Evolutionary conservation across 148 eudicot species (phyloP).

Genomic region (Vaccinium darrowii): DNA sequence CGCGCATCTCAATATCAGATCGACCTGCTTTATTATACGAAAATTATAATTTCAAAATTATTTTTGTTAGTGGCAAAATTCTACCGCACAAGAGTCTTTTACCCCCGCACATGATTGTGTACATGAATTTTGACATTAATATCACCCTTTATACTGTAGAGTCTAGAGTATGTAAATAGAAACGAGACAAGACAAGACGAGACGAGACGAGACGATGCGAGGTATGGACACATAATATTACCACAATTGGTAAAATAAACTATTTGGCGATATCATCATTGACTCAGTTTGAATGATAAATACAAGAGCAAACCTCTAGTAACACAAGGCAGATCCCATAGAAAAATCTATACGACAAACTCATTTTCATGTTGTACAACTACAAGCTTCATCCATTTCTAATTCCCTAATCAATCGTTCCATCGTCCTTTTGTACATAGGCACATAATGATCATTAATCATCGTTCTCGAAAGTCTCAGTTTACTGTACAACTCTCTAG

Average conservation of each 20-base stretch:
- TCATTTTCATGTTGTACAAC: constrained; percentile 23
- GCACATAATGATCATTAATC: constrained; percentile 95
- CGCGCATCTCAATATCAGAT: too few species aligned
- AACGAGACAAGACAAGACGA: too few species aligned
- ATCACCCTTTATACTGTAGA: too few species aligned
- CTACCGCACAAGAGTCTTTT: too few species aligned
- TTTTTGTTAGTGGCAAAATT: too few species aligned
- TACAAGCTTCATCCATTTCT: constrained; percentile 50
- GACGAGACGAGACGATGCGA: not conserved
- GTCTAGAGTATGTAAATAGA: too few species aligned
- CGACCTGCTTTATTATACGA: too few species aligned
- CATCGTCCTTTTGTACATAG: constrained; percentile 87
- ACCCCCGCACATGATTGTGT: too few species aligned
- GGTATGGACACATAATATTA: not conserved
- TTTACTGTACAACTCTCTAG: constrained; percentile 78
- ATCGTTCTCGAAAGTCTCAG: constrained; percentile 78
- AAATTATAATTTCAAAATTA: too few species aligned
- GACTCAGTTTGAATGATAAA: not conserved
- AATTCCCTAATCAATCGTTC: constrained; percentile 69
- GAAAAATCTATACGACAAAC: not conserved
- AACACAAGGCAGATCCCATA: not conserved
- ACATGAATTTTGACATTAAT: too few species aligned
- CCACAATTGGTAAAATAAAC: not conserved
- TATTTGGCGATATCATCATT: not conserved
- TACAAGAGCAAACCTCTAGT: not conserved